phyloP scores from a whole-genome alignment of 768 basidiomycete genomes.

The Pleurotus platypus region DNA sequence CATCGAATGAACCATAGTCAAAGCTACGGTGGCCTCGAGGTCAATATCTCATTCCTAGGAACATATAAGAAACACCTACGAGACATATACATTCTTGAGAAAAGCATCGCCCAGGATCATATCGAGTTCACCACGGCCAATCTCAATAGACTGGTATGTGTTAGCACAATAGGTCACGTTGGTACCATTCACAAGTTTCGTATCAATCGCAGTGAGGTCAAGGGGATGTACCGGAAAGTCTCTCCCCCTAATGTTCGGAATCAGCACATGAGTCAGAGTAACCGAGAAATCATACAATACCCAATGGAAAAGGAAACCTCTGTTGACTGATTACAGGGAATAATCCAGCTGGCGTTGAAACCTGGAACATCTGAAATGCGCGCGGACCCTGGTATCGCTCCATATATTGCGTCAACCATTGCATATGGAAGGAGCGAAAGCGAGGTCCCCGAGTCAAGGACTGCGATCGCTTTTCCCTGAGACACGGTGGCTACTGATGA shows the following conservation, averaged over 20 bases:
- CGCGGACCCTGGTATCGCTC: conserved; percentile 48
- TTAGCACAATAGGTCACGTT: conserved; percentile 28
- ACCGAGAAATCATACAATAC: conserved; percentile 27
- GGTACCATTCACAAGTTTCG: conserved; percentile 17
- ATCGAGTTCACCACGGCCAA: conserved; percentile 52
- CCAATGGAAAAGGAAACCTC: conserved; percentile 64
- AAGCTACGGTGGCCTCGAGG: conserved; percentile 32
- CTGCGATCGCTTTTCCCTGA: conserved; percentile 43
- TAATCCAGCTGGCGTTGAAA: background rate
- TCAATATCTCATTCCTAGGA: background rate
- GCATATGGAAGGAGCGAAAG: conserved; percentile 59
- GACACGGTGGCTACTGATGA: conserved; percentile 42
- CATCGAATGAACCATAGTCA: conserved; percentile 61
- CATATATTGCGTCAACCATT: conserved; percentile 52
- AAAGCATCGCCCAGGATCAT: conserved; percentile 74
- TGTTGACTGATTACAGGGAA: conserved; percentile 63
- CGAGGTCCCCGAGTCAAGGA: conserved; percentile 71
- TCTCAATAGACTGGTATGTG: conserved; percentile 25
- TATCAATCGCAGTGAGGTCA: conserved; percentile 37
- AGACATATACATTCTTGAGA: conserved; percentile 34
- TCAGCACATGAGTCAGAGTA: background rate
- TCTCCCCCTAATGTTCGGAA: conserved; percentile 27
- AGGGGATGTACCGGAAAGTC: conserved; percentile 63
- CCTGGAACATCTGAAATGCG: conserved; percentile 19
- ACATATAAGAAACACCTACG: conserved; percentile 1